A percentile compares a stretch with the other conserved stretches of the same genome.
Conservation (phyloP, 768 basidiomycete species). For the Candolleomyces efflorescens region DNA sequence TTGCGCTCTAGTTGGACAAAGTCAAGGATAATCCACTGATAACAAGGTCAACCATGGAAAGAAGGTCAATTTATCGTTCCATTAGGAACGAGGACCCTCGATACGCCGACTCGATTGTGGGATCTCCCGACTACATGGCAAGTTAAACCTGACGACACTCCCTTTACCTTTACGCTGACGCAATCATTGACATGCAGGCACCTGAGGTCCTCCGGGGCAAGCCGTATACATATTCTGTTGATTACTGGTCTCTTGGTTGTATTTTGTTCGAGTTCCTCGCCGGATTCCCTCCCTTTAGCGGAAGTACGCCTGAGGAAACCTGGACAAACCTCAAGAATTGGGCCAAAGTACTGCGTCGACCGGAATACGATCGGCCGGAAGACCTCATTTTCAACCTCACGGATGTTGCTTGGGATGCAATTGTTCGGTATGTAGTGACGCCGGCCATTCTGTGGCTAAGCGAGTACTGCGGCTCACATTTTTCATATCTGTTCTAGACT, state of each 20-base stretch:
- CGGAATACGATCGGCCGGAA: slow-evolving; percentile 93
- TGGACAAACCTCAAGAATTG: slow-evolving; percentile 99
- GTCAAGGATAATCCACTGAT: slow-evolving; percentile 92
- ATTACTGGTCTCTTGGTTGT: slow-evolving; percentile 98
- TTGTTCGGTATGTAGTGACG: slow-evolving; percentile 59
- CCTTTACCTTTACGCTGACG: neutral
- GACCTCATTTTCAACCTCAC: slow-evolving; percentile 95
- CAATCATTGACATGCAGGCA: slow-evolving; percentile 34
- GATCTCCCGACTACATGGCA: slow-evolving; percentile 98
- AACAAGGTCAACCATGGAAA: slow-evolving; percentile 88
- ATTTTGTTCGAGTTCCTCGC: slow-evolving; percentile 97
- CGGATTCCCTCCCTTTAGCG: slow-evolving; percentile 98
- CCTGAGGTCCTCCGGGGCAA: slow-evolving; percentile 91
- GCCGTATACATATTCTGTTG: slow-evolving; percentile 93
- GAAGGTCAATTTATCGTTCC: slow-evolving; percentile 91
- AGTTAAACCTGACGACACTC: neutral
- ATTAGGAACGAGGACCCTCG: slow-evolving; percentile 87
- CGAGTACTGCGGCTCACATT: neutral
- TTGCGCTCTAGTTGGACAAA: slow-evolving; percentile 72
- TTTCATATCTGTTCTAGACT: slow-evolving; percentile 46
- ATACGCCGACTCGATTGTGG: slow-evolving; percentile 96
- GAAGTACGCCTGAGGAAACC: slow-evolving; percentile 92
- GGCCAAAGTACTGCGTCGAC: slow-evolving; percentile 86
- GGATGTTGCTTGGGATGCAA: slow-evolving; percentile 91
- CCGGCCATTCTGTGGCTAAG: too few species aligned